Evolutionary conservation across 257 asterid species (phyloP), one percentile per base, ranked within the genome.

Genomic region (Jaltomata sinuosa): DNA sequence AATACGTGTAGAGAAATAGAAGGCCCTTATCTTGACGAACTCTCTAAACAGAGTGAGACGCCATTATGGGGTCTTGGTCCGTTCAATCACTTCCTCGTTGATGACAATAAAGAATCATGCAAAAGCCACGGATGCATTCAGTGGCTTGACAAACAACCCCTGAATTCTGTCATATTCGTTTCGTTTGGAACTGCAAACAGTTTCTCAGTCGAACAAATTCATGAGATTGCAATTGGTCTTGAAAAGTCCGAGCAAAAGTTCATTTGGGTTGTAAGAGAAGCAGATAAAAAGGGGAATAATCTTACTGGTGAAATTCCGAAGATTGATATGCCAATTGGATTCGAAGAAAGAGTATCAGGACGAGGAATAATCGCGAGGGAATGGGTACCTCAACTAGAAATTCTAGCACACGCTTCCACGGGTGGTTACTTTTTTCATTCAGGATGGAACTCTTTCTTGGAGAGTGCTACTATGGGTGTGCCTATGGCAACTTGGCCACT

Each of bases 31-130:
- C 36, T 82, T 0, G 79, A 82, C 1, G 55, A 19, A 11, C 79
- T 82, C 11, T 76, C 65, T 27, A 47, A 82, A 18, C 34, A 65
- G 11, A 29, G 64, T 0, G 0, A 1, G 19, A 45, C 34, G 14
- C 84, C 74, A 54, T 3, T 81, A 21, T 82, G 84, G 84, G 84
- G 64, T 10, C 74, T 65, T 16, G 79, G 84, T 12, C 79, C 84
- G 1, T 64, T 47, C 27, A 38, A 62, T 29, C 50, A 10, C 19
- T 15, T 68, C 32, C 0, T 25, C 1, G 10, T 40, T n/a, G 1
- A 15, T 3, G 40, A 14, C 11, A 21, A n/a, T n/a, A n/a, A 7
- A 5, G 34, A 15, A 5, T 6, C 21, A 11, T 6, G n/a, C 42
- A n/a, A 42, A 62, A 74, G n/a, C 12, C 64, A 82, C 4, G 18